Evolutionary conservation across 2,329 filamentous ascomycete species (phyloP), one percentile per base, ranked within the genome.

Genomic region (Chalara sp.): DNA sequence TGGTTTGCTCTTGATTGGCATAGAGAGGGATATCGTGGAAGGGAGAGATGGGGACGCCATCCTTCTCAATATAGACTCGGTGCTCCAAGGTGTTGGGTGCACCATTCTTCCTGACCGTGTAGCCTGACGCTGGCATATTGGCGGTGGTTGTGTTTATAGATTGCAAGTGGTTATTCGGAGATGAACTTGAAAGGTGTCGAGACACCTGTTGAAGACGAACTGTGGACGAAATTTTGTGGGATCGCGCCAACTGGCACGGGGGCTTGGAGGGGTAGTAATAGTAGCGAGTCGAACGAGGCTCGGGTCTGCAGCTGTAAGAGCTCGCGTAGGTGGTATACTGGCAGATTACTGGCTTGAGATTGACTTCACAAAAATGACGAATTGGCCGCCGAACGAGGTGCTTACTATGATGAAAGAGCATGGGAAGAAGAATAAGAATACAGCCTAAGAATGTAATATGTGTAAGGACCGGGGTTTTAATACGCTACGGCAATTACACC

Each of bases 11-110:
- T 74, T 87, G 80, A 72, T 99, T 96, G 84, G 92, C 92, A 70
- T 90, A 99, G 63, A 99, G 88, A 56, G 93, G 93, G 63, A 99
- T 90, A 71, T 99, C 93, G 79, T 99, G 93, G 83, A 96, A 99
- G 63, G 92, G 87, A 58, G 92, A 97, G 72, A 97, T 73, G 62
- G 89, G 87, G 59, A 87, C 77, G 76, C 92, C 93, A 87, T 97
- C 89, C 79, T 95, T 91, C 81, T 99, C 92, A 69, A 97, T 84
- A 82, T 86, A 99, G 75, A 96, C 85, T 69, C 93, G 89, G 83
- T 96, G 90, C 79, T 97, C 91, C 70, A 96, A 79, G 64, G 93
- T 97, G 80, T 96, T 86, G 66, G 89, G 82, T 66, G 88, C 83
- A 65, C 80, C 93, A 68, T 96, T 79, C 81, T 95, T 96, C 76